Percentiles rank a stretch among this genome's conserved stretches.
phyloP scores from a whole-genome alignment of 1,284 basidiomycete species.

The Malassezia caprae region DNA sequence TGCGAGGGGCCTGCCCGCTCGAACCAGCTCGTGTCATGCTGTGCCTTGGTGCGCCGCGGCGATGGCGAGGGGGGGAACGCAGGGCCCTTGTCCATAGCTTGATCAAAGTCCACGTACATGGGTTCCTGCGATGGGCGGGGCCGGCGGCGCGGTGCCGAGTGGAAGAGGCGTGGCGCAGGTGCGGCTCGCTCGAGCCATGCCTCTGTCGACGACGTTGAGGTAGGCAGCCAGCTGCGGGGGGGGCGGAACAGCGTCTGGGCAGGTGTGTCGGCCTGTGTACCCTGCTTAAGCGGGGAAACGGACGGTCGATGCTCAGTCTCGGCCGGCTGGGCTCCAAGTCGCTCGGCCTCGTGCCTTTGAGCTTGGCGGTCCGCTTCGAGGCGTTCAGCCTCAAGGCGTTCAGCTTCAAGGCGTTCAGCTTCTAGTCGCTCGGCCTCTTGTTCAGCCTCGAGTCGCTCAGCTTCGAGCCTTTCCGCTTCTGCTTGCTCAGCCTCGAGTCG shows the following conservation, averaged over 20 bases:
- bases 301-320: background rate
- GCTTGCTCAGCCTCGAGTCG: background rate
- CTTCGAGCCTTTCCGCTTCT: background rate
- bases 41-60: background rate
- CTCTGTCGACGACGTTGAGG: background rate
- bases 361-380: background rate
- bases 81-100: background rate
- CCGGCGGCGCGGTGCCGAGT: background rate
- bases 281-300: no score
- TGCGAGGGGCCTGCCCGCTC: background rate
- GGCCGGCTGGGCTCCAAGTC: background rate
- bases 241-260: no score
- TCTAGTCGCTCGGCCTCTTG: background rate
- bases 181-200: background rate
- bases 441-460: background rate
- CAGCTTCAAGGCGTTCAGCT: background rate
- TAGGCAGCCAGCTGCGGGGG: no score
- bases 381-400: background rate
- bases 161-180: background rate
- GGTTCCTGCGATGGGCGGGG: background rate
- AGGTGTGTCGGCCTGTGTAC: no score
- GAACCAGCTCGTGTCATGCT: conserved; percentile 4
- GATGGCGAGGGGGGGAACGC: background rate
- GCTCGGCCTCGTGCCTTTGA: no score
- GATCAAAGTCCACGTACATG: conserved; percentile 10